A percentile compares a stretch with the other conserved stretches of the same genome.
Conservation (phyloP, 2,329 filamentous ascomycete species). For the Huntiella moniliformis region DNA sequence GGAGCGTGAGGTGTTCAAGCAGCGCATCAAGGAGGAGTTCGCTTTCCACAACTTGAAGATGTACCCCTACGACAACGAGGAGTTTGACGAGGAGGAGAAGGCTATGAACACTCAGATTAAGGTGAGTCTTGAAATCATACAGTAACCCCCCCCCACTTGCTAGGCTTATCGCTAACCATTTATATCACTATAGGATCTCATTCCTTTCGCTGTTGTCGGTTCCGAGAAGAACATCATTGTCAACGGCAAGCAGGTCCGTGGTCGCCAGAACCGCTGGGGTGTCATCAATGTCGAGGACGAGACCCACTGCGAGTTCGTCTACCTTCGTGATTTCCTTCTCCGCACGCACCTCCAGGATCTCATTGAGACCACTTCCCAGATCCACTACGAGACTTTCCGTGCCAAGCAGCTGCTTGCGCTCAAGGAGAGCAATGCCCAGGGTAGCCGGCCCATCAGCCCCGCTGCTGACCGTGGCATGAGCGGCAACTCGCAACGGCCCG, state of each 20-base stretch:
- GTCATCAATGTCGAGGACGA: conserved; percentile 99
- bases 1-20: conserved; percentile 92
- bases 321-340: conserved; percentile 94
- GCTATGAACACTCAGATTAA: conserved; percentile 90
- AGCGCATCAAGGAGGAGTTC: conserved; percentile 99
- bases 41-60: conserved; percentile 99
- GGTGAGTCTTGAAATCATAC: conserved; percentile 30
- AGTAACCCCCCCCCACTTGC: background rate
- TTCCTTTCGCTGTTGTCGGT: conserved; percentile 93
- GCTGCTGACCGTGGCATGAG: conserved; percentile 88
- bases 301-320: conserved; percentile 98
- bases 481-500: conserved; percentile 91
- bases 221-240: conserved; percentile 97
- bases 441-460: conserved; percentile 78
- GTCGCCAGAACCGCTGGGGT: conserved; percentile 97
- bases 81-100: conserved; percentile 93
- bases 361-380: conserved; percentile 97
- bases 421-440: conserved; percentile 93
- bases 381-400: conserved; percentile 99
- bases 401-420: conserved; percentile 94
- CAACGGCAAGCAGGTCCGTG: conserved; percentile 90
- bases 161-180: conserved; percentile 18
- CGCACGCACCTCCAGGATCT: conserved; percentile 96
- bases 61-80: conserved; percentile 99
- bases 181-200: conserved; percentile 47